Evolutionary conservation across 2,329 filamentous ascomycete genomes (phyloP), one percentile per base, ranked within the genome.

Genomic region (Trichoderma harzianum): DNA sequence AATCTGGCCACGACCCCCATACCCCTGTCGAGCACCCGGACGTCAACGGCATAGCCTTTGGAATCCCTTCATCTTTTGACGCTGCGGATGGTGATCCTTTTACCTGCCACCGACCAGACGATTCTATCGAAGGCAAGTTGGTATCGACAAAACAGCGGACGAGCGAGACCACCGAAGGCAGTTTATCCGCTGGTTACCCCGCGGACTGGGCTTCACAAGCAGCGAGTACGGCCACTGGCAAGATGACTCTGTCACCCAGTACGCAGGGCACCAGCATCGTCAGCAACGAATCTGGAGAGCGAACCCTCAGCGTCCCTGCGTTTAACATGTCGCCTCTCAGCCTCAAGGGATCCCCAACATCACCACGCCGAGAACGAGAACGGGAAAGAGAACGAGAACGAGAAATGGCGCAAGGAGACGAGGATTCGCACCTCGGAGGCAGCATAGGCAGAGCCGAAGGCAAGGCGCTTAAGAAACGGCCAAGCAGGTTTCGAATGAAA

Each of bases 201-300:
- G 88, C 86, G 11, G 89, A 91, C 75, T 90, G 88, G 87, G 86
- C 87, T 3, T 89, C 87, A 5, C 88, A 90, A 75, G 87, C 86
- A 5, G 91, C 89, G 16, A 90, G 88, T 75, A 88, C 88, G 10
- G 89, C 88, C 2, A 90, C 88, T 1, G 86, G 88, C 64, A 90
- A 89, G 79, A 86, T 90, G 86, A 88, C 89, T 4, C 80, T 90
- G 43, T 91, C 89, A 28, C 89, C 89, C 3, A 91, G 89, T 77
- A 91, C 89, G 3, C 85, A 89, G 76, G 89, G 89, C 51, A 91
- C 89, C 21, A 91, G 89, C 78, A 88, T 91, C 74, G 86, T 89
- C 74, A 91, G 89, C 79, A 84, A 85, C 69, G 87, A 89, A 57
- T 89, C 88, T 8, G 77, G 85, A 69, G 88, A 89, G 61, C 84